Evolutionary conservation across 2,329 filamentous ascomycete species (phyloP), one percentile per base, ranked within the genome.

Genomic region (Torrubiellomyces zombiae): DNA sequence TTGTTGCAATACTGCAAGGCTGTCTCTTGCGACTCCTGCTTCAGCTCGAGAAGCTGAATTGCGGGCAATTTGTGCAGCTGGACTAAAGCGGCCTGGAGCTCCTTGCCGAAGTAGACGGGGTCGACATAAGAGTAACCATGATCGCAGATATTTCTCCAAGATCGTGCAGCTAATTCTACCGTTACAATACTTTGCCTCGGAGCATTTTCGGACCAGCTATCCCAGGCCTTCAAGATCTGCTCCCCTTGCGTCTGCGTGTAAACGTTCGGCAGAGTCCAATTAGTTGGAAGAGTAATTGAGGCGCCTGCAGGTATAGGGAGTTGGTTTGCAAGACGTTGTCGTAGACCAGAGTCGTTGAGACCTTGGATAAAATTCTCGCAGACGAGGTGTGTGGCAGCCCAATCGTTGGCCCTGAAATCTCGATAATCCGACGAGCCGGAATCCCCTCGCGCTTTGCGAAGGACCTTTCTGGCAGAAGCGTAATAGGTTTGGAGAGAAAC

Each of bases 191-290:
- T 31, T 15, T 38, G 44, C 14, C 50, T 41, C 6, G 47, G 47
- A 6, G 56, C 32, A 5, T 32, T 23, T 5, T 42, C 32, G 9
- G 31, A 28, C 18, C 32, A 44, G 6, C 31, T 28, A 18, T 45
- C 36, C 48, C 42, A 50, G 3, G 51, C 38, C 39, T 61, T 52
- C 2, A 61, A 48, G 13, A 70, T 40, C 12, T 50, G 47, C 37
- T 74, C 68, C 6, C 68, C 68, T 36, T 75, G 68, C 2, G 58
- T 44, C 33, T 72, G 63, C 9, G 49, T 56, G 31, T 51, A 58
- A 3, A 68, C 54, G 1, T 65, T 63, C n/a, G 52, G 45, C 1
- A 75, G 54, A 4, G 66, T 64, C 19, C 63, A 58, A 28, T 51
- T 44, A 24, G 43, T 44, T 5, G 44, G 35, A 3, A 33, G 25